Evolutionary conservation across 345 rosid genomes (phyloP).

Genomic region (Acer negundo): DNA sequence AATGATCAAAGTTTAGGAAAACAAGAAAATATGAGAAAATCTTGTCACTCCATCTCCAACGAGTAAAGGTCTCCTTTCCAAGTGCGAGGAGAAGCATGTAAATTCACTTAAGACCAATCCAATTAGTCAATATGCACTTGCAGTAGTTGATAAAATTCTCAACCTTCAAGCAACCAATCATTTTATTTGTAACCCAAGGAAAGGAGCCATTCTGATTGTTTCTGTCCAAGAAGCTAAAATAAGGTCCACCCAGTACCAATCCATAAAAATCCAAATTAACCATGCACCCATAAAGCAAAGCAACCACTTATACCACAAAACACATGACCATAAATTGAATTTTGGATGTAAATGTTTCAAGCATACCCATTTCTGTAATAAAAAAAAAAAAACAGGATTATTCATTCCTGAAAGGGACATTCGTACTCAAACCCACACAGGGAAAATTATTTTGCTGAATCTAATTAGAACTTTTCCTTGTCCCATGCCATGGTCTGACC

Average conservation of each 20-base stretch:
- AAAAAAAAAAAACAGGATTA: not conserved
- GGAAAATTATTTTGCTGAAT: not conserved
- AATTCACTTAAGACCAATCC: not conserved
- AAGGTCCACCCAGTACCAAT: not conserved
- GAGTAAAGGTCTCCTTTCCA: not conserved
- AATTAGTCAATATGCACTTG: not conserved
- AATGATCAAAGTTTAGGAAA: not conserved
- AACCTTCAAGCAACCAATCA: not conserved
- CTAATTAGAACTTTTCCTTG: not conserved
- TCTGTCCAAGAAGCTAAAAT: not conserved
- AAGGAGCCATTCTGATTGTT: not conserved
- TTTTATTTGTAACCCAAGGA: constrained; percentile 5
- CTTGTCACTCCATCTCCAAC: not conserved
- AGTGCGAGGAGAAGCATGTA: not conserved
- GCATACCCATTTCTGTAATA: not conserved
- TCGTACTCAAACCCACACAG: not conserved
- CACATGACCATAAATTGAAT: not conserved
- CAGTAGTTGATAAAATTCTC: not conserved
- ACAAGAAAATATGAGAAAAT: not conserved
- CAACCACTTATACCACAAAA: constrained; percentile 4
- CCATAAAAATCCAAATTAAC: not conserved
- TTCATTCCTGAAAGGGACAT: not conserved
- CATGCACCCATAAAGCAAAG: not conserved
- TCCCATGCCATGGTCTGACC: not conserved
- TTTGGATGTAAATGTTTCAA: not conserved